Conservation (phyloP, 2,329 filamentous ascomycete genomes). For the Ophiocordyceps unilateralis region DNA sequence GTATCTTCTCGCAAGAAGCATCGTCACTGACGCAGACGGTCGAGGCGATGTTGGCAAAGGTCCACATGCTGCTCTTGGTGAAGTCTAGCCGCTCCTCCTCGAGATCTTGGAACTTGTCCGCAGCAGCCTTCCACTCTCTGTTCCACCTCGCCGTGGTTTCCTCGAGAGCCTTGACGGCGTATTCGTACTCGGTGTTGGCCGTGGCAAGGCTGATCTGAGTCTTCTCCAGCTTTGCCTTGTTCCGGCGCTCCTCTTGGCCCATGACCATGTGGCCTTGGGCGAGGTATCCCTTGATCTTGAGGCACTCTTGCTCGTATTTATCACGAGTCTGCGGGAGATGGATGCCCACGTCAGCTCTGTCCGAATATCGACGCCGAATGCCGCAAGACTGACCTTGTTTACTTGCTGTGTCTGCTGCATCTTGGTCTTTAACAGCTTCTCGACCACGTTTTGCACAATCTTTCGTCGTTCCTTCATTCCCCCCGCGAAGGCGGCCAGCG, state of each 20-base stretch:
- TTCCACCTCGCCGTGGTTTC: slow-evolving; percentile 96
- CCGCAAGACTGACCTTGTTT: slow-evolving; percentile 53
- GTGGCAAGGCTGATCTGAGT: slow-evolving; percentile 88
- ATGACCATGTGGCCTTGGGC: slow-evolving; percentile 99
- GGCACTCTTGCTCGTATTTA: slow-evolving; percentile 89
- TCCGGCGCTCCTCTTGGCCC: slow-evolving; percentile 97
- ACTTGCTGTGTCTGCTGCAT: slow-evolving; percentile 78
- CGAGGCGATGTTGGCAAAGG: slow-evolving; percentile 90
- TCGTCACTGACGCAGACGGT: slow-evolving; percentile 98
- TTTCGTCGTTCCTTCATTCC: slow-evolving; percentile 94
- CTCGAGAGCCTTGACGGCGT: slow-evolving; percentile 79
- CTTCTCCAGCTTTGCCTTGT: slow-evolving; percentile 97
- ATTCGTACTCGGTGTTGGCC: slow-evolving; percentile 86
- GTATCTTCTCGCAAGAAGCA: slow-evolving; percentile 88
- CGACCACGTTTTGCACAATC: slow-evolving; percentile 85
- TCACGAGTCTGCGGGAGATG: slow-evolving; percentile 50
- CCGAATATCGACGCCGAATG: too few species aligned
- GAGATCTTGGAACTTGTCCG: slow-evolving; percentile 97
- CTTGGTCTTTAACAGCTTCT: slow-evolving; percentile 87
- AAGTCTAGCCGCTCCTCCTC: slow-evolving; percentile 96
- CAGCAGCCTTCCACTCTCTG: slow-evolving; percentile 92
- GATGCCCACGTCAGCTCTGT: neutral
- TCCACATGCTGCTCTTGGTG: slow-evolving; percentile 95
- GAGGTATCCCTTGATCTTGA: slow-evolving; percentile 96
- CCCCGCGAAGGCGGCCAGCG: slow-evolving; percentile 75